phyloP scores from a whole-genome alignment of 148 eudicot genomes.

The Selenicereus undatus region DNA sequence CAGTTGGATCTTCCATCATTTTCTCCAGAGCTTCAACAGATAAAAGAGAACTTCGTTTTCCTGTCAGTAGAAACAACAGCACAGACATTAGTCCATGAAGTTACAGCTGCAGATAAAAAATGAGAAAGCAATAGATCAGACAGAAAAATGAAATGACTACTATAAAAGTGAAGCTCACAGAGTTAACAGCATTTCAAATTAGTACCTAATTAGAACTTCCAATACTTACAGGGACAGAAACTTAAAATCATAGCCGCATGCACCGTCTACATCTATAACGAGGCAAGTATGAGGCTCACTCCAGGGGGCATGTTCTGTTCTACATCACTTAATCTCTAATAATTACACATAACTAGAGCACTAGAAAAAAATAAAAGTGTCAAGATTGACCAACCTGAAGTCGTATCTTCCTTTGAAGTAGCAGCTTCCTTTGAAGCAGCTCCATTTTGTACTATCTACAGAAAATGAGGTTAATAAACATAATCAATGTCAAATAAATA shows the following conservation, averaged over 20 bases:
- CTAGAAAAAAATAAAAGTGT: background rate
- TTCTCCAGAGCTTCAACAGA: constrained; percentile 92
- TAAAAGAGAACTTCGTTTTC: constrained; percentile 34
- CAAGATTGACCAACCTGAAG: constrained; percentile 11
- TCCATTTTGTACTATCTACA: constrained; percentile 74
- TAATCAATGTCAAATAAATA: constrained; percentile 7
- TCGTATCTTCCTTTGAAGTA: constrained; percentile 30
- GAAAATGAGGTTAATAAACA: background rate
- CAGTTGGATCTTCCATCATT: constrained; percentile 98
- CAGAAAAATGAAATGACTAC: background rate
- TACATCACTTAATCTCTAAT: background rate
- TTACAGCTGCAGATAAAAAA: background rate
- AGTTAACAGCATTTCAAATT: background rate
- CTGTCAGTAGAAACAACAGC: constrained; percentile 35
- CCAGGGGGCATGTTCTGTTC: background rate
- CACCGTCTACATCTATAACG: background rate
- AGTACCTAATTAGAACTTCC: background rate
- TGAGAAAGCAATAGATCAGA: background rate
- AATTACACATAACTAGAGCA: background rate
- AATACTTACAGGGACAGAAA: background rate
- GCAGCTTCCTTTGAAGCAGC: constrained; percentile 41
- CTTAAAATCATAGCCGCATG: background rate
- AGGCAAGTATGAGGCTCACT: background rate
- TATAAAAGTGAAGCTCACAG: background rate
- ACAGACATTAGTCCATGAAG: constrained; percentile 14